These are phyloP conservation scores for Durotheca rogersii DNA, from an alignment of 495 filamentous ascomycete species.

Conservation along the genomic window DNA sequence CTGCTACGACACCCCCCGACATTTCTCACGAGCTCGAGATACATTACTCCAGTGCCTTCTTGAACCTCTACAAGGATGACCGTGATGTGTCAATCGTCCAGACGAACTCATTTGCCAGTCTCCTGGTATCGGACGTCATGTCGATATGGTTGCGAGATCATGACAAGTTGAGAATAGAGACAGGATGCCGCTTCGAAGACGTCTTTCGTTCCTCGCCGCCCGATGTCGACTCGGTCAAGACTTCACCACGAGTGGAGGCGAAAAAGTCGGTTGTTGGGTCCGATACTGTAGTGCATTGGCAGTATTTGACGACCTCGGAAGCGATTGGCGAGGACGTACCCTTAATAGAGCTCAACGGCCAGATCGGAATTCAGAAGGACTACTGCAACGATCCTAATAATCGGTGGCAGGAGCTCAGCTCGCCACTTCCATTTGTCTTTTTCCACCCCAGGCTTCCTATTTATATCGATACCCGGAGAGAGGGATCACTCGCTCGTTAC, in stretches of 20 bases:
- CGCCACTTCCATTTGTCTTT: constrained; percentile 82
- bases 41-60: constrained; percentile 74
- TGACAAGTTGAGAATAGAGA: constrained; percentile 48
- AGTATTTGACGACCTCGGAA: constrained; percentile 62
- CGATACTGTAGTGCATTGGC: constrained; percentile 59
- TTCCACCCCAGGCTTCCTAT: constrained; percentile 80
- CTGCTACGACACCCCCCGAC: constrained; percentile 57
- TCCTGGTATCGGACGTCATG: constrained; percentile 66
- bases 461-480: constrained; percentile 84
- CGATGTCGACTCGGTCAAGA: constrained; percentile 40
- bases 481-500: constrained; percentile 82
- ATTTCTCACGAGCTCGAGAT: constrained; percentile 54
- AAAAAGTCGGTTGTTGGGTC: constrained; percentile 49
- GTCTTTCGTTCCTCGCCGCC: constrained; percentile 51
- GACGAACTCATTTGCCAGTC: constrained; percentile 65
- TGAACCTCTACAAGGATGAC: constrained; percentile 67
- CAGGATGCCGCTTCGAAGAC: constrained; percentile 45
- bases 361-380: constrained; percentile 73
- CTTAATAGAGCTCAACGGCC: constrained; percentile 84
- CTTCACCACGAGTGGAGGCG: constrained; percentile 39
- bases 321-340: constrained; percentile 63
- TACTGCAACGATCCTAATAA: constrained; percentile 73
- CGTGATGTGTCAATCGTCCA: constrained; percentile 55
- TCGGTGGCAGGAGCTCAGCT: constrained; percentile 71
- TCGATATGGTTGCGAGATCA: constrained; percentile 71